Evolutionary conservation across 768 basidiomycete species (phyloP).

Genomic region (Hysterangium stoloniferum): DNA sequence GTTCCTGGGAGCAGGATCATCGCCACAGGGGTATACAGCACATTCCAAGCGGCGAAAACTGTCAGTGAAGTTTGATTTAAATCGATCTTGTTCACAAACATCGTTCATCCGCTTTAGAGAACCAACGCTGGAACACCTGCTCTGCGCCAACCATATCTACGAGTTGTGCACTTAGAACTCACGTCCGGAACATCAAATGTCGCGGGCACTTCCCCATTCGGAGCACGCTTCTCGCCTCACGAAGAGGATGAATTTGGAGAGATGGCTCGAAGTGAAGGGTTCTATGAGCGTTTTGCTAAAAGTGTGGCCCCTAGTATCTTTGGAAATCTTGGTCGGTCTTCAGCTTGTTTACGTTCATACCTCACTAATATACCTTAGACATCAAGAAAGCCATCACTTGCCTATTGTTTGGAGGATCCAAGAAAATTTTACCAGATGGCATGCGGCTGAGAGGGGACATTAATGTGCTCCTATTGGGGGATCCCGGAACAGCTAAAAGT

Average conservation of each 20-base stretch:
- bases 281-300: slow-evolving; percentile 89
- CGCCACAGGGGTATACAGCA: slow-evolving; percentile 94
- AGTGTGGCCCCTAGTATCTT: slow-evolving; percentile 97
- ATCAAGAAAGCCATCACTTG: slow-evolving; percentile 98
- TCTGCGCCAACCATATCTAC: slow-evolving; percentile 88
- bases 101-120: slow-evolving; percentile 41
- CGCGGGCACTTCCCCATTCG: slow-evolving; percentile 69
- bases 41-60: slow-evolving; percentile 83
- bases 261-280: slow-evolving; percentile 79
- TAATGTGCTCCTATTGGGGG: slow-evolving; percentile 92
- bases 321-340: slow-evolving; percentile 70
- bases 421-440: slow-evolving; percentile 94
- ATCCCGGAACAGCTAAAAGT: slow-evolving; percentile 97
- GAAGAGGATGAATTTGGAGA: slow-evolving; percentile 96
- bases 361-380: slow-evolving; percentile 43
- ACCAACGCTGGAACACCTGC: slow-evolving; percentile 71
- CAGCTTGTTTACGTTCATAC: not conserved
- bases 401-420: slow-evolving; percentile 94
- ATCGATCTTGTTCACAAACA: not conserved
- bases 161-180: slow-evolving; percentile 85
- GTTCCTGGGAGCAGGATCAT: slow-evolving; percentile 95
- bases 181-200: slow-evolving; percentile 61
- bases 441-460: slow-evolving; percentile 97
- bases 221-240: slow-evolving; percentile 83
- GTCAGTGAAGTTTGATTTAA: slow-evolving; percentile 39